Base-by-base conservation (phyloP, 495 filamentous ascomycete genomes). In the Cudoniella acicularis region DNA sequence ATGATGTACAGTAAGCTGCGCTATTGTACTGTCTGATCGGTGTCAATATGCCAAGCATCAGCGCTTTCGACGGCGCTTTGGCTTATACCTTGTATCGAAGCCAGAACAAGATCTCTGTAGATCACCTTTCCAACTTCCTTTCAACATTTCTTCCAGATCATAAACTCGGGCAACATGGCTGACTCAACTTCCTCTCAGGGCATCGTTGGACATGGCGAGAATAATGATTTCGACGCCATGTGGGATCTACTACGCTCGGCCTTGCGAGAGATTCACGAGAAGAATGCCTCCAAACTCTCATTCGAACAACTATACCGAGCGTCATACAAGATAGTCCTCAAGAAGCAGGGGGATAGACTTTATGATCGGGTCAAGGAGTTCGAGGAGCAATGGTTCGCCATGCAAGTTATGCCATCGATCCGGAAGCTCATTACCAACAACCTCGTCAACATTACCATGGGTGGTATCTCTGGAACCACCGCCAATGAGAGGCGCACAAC, bases 231-330 rank as follows among this genome's bases (percentile, higher is more conserved):
- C 46, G 67, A 67, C n/a, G 75, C 77, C 0, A 87, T 85, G 52
- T 99, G 95, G 95, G 73, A 75, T 0, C 79, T 83, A 10, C 80
- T 99, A 1, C 77, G 83, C 0, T 77, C 83, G 3, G 90, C 94
- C 9, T 78, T 98, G 22, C 77, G 70, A 52, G 88, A 95, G 66
- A 98, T 99, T 41, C 91, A 98, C 71, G 90, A 82, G 17, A 93
- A 95, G 70, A 92, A 97, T 70, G 91, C 91, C 54, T 96, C 92
- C 10, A 72, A 79, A 2, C 81, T 99, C 2, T 96, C 93, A 1
- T 99, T 96, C 73, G 95, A 99, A 73, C 87, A 93, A 58, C 83
- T 98, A 0, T 99, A 99, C 73, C 90, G 95, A 40, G 90, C 89
- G 49, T 90, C 90, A n/a, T 99, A 99, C 72, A 89, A 90, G 71